Conservation (phyloP, 371 early-diverging fungal genomes). For the Circinella minor region DNA sequence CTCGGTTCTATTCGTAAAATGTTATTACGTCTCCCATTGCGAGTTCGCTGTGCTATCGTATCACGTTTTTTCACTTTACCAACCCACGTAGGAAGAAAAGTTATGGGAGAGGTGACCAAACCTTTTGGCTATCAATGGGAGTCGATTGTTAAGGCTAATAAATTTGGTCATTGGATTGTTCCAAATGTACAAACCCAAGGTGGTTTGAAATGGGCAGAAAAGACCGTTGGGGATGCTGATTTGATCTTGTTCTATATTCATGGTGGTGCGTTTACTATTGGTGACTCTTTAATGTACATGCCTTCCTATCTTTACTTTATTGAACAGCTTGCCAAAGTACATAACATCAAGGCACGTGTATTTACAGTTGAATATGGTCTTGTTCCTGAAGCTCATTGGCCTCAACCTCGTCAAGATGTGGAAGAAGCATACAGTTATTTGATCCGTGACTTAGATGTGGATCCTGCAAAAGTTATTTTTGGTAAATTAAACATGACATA, state of each 20-base stretch:
- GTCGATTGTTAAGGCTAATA: slow-evolving; percentile 15
- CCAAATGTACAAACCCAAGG: slow-evolving; percentile 12
- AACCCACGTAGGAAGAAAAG: neutral
- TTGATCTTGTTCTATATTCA: slow-evolving; percentile 38
- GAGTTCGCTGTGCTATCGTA: slow-evolving; percentile 7
- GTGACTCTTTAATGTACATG: slow-evolving; percentile 34
- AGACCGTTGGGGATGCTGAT: slow-evolving; percentile 25
- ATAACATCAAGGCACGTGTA: slow-evolving; percentile 28
- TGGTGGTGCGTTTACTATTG: slow-evolving; percentile 26
- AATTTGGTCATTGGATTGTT: slow-evolving; percentile 31
- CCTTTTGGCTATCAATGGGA: slow-evolving; percentile 26
- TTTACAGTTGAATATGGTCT: slow-evolving; percentile 34
- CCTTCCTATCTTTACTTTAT: slow-evolving; percentile 31
- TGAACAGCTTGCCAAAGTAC: slow-evolving; percentile 24
- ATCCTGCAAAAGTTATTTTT: slow-evolving; percentile 33
- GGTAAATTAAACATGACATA: slow-evolving; percentile 23
- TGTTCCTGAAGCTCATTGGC: slow-evolving; percentile 23
- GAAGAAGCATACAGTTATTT: slow-evolving; percentile 34
- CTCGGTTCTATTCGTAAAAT: slow-evolving; percentile 1
- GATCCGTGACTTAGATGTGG: slow-evolving; percentile 28
- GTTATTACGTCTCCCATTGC: slow-evolving; percentile 12
- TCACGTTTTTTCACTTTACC: neutral
- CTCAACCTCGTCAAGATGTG: slow-evolving; percentile 24
- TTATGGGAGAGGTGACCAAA: neutral
- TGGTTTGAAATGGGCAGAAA: slow-evolving; percentile 16